Conservation (phyloP, 148 eudicot species). For the Rhododendron kiyosumense region DNA sequence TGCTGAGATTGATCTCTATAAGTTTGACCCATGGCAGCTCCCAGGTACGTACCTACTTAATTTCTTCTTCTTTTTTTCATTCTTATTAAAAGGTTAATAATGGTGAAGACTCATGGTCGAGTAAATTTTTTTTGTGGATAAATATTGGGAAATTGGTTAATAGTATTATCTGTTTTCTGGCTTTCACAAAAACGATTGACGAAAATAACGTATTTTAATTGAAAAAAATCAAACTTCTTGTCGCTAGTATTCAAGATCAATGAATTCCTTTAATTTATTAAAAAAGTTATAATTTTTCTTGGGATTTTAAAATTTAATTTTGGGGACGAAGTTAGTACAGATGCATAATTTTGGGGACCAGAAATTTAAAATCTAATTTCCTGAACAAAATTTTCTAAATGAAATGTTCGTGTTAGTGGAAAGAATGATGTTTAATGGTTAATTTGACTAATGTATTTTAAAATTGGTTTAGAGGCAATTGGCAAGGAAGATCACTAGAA, state of each 20-base stretch:
- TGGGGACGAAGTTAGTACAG: no score
- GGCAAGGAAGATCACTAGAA: background rate
- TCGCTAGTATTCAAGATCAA: no score
- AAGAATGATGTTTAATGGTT: background rate
- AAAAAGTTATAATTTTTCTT: no score
- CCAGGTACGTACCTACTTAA: constrained; percentile 32
- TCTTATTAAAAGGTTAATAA: background rate
- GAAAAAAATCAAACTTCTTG: no score
- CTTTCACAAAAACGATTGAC: background rate
- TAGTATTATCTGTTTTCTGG: background rate
- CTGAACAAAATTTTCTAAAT: no score
- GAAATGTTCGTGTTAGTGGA: background rate
- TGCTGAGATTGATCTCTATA: constrained; percentile 60
- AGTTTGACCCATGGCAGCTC: constrained; percentile 64
- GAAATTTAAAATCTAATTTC: no score
- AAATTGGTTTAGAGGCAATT: background rate
- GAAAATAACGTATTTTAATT: no score
- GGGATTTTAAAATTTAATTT: background rate
- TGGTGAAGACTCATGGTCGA: background rate
- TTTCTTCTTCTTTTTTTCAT: background rate
- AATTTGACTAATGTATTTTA: no score
- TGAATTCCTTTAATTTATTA: no score
- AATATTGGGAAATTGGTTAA: background rate
- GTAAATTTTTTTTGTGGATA: no score
- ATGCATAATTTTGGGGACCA: no score